phyloP scores from a whole-genome alignment of 2,329 filamentous ascomycete genomes.

The Didymella segeticola region DNA sequence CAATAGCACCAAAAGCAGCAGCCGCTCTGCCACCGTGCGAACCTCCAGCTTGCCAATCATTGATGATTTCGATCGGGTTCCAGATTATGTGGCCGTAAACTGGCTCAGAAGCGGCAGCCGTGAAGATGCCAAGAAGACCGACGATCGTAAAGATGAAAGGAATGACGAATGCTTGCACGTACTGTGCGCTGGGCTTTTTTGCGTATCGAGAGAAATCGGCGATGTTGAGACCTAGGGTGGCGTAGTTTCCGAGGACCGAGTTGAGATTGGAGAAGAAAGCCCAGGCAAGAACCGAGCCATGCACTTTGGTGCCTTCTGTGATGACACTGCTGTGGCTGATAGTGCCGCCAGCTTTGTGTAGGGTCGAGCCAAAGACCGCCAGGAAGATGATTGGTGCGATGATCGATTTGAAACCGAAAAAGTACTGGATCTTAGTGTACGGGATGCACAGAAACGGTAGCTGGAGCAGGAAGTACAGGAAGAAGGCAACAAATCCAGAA shows the following conservation, averaged over 20 bases:
- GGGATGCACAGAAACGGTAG: slow-evolving; percentile 36
- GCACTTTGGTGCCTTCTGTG: slow-evolving; percentile 30
- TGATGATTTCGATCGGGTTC: slow-evolving; percentile 48
- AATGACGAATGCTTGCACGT: slow-evolving; percentile 48
- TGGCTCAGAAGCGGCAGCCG: slow-evolving; percentile 45
- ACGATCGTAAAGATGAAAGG: slow-evolving; percentile 41
- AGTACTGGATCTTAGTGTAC: slow-evolving; percentile 33
- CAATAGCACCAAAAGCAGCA: slow-evolving; percentile 35
- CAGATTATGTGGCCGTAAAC: slow-evolving; percentile 36
- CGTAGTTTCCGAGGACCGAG: slow-evolving; percentile 37
- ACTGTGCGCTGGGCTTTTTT: slow-evolving; percentile 40
- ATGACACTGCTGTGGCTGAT: slow-evolving; percentile 42
- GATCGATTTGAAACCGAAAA: slow-evolving; percentile 36
- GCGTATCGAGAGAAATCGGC: slow-evolving; percentile 53
- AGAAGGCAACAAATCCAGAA: slow-evolving; percentile 29
- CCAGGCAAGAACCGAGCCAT: slow-evolving; percentile 34
- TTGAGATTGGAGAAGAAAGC: slow-evolving; percentile 34
- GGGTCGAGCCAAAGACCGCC: slow-evolving; percentile 33
- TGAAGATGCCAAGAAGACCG: slow-evolving; percentile 48
- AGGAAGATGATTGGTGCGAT: slow-evolving; percentile 38
- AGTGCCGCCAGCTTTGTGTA: slow-evolving; percentile 32
- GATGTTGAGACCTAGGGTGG: slow-evolving; percentile 41
- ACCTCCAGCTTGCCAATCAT: slow-evolving; percentile 48
- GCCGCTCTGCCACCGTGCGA: slow-evolving; percentile 37
- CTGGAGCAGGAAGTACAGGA: slow-evolving; percentile 36